Base-by-base conservation (phyloP, 2,329 filamentous ascomycete species). In the Monascus ruber region DNA sequence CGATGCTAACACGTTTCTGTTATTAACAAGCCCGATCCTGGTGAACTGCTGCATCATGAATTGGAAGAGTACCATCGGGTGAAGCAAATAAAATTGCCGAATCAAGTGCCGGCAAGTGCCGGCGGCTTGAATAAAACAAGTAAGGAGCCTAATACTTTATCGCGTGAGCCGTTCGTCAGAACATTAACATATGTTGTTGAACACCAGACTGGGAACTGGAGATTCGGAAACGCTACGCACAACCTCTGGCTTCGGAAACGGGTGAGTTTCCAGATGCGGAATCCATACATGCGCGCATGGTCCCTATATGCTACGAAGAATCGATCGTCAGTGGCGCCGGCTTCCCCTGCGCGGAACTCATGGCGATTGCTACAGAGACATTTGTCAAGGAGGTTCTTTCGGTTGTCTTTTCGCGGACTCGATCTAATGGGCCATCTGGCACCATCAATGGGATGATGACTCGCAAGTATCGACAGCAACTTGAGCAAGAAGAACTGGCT, bases 51-150 rank as follows among this genome's bases (percentile, higher is more conserved):
- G 24, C 54, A 48, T 8, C 61, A 52, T 40, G 58, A 62, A 40
- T 47, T 65, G 36, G 64, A 68, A 42, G 57, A 67, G 48, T 68
- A 66, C 37, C 60, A 69, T 33, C 50, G 59, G 25, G 66, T 65
- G 6, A 66, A 66, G 41, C 63, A 66, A 41, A 69, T 70, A 39
- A 72, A 71, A 50, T 55, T 71, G 34, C 69, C 72, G 26, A 73
- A 80, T 26, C 76, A 85, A 41, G 73, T 78, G 6, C 79, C 81
- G 25, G 72, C 79, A 26, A 79, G 78, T 53, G 81, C 81, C 24
- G 81, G 78, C 26, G 82, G 82, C 17, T 72, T 89, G 34, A 87
- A 85, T 49, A 86, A 89, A 70, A 93, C 73, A 29, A 77, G 82
- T 86, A 70, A 57, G 79, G 64, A n/a, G 26, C 31, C 24, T 25